These are phyloP conservation scores for Clonostachys sp. DNA, from an alignment of 2,329 filamentous ascomycete genomes.

Conservation along the genomic window DNA sequence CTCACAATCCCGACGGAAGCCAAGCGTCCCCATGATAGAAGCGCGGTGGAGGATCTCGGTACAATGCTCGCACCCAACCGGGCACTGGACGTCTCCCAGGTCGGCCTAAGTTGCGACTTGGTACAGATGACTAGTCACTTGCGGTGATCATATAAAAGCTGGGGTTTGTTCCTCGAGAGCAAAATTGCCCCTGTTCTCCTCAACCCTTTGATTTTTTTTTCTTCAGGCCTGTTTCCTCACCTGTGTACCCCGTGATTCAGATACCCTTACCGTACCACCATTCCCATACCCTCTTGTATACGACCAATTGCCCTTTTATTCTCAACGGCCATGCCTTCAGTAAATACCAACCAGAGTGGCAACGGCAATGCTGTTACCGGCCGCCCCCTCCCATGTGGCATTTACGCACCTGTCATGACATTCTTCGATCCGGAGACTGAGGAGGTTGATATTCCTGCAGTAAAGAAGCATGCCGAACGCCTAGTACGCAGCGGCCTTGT, in stretches of 20 bases:
- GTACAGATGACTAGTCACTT: too few species aligned
- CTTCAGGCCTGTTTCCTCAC: not conserved
- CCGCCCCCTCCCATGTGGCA: slow-evolving; percentile 68
- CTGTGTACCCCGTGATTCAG: not conserved
- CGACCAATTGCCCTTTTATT: not conserved
- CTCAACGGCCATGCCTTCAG: not conserved
- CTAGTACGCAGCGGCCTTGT: slow-evolving; percentile 74
- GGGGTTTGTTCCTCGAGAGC: too few species aligned
- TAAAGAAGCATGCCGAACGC: slow-evolving; percentile 76
- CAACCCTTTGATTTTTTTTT: too few species aligned
- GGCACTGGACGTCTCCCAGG: too few species aligned
- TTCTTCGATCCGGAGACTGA: slow-evolving; percentile 84
- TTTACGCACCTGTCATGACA: slow-evolving; percentile 87
- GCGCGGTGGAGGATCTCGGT: too few species aligned
- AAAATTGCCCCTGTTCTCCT: too few species aligned
- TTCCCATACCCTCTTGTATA: not conserved
- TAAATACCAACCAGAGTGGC: not conserved
- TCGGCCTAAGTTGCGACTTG: too few species aligned
- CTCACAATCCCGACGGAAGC: too few species aligned
- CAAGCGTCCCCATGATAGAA: too few species aligned
- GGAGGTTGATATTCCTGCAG: slow-evolving; percentile 74
- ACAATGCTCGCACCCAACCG: too few species aligned
- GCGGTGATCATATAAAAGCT: too few species aligned
- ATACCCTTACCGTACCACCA: not conserved
- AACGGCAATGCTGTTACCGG: slow-evolving; percentile 19